Percentiles rank a stretch among this genome's conserved stretches.
Evolutionary conservation across 345 rosid genomes (phyloP).

Genomic region (Populus ilicifolia): DNA sequence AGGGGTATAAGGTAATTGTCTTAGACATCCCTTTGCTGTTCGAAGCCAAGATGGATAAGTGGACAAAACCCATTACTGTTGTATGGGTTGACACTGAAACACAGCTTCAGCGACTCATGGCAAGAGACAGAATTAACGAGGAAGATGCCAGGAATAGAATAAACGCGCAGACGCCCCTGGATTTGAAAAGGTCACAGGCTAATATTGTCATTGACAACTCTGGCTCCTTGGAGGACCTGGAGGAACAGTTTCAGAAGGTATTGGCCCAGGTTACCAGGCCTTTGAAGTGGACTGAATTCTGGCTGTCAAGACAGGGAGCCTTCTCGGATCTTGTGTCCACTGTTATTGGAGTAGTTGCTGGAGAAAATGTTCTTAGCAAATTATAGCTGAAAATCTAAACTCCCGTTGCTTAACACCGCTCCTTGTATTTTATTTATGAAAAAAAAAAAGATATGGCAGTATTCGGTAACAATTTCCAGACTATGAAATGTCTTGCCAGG

Average conservation of each 20-base stretch:
- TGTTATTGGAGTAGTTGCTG: constrained; percentile 40
- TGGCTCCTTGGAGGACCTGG: constrained; percentile 63
- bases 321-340: constrained; percentile 45
- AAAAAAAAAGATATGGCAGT: background rate
- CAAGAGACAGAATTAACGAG: constrained; percentile 54
- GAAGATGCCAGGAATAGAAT: constrained; percentile 79
- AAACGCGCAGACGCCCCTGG: constrained; percentile 76
- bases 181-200: constrained; percentile 60
- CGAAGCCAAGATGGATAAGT: constrained; percentile 76
- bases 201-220: constrained; percentile 77
- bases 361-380: constrained; percentile 27
- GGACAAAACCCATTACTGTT: constrained; percentile 78
- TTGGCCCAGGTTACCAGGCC: constrained; percentile 56
- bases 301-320: constrained; percentile 80
- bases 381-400: background rate
- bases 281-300: constrained; percentile 74
- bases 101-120: constrained; percentile 68
- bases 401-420: background rate
- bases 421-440: background rate
- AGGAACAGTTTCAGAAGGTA: constrained; percentile 50
- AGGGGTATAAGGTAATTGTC: constrained; percentile 62
- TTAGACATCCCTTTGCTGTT: constrained; percentile 82
- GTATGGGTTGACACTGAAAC: constrained; percentile 74
- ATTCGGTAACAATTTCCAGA: background rate
- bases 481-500: background rate